These are phyloP conservation scores for Aureobasidium mangrovei DNA, from an alignment of 2,329 filamentous ascomycete species.

Conservation along the genomic window DNA sequence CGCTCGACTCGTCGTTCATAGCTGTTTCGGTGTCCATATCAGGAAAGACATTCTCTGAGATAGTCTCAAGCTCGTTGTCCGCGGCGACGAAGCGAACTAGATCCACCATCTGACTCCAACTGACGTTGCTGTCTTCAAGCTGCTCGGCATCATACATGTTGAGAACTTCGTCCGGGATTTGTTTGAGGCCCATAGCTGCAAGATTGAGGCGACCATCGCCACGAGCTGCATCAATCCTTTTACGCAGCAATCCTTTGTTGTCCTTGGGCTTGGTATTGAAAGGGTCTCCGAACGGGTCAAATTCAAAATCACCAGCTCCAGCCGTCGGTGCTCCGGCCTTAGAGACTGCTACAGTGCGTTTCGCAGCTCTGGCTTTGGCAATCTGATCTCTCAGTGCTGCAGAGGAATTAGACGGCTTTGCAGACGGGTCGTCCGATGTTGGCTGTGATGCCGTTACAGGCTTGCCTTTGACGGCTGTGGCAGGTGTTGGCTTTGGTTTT, in stretches of 20 bases:
- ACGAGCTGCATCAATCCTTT: conserved; percentile 63
- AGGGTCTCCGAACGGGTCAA: conserved; percentile 54
- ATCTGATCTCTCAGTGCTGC: conserved; percentile 79
- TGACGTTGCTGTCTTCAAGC: conserved; percentile 52
- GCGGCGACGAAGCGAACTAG: conserved; percentile 75
- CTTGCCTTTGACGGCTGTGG: background rate
- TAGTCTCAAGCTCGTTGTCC: conserved; percentile 73
- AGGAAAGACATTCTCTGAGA: conserved; percentile 71
- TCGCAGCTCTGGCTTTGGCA: conserved; percentile 78
- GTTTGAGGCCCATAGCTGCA: conserved; percentile 67
- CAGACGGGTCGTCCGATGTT: background rate
- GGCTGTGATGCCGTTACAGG: background rate
- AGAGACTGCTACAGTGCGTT: conserved; percentile 16
- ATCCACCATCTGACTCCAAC: conserved; percentile 90
- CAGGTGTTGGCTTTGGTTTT: background rate
- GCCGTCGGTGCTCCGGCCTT: conserved; percentile 9
- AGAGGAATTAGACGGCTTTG: conserved; percentile 48
- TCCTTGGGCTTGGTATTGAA: conserved; percentile 60
- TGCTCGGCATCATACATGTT: conserved; percentile 81
- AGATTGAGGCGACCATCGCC: conserved; percentile 80
- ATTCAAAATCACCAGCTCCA: conserved; percentile 43
- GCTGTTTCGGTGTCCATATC: conserved; percentile 50
- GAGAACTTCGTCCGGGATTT: conserved; percentile 74
- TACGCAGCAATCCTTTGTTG: conserved; percentile 59
- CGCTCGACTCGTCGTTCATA: conserved; percentile 55